These are phyloP conservation scores for Pythium biforme DNA, from an alignment of 352 stramenopile genomes.

Conservation along the genomic window DNA sequence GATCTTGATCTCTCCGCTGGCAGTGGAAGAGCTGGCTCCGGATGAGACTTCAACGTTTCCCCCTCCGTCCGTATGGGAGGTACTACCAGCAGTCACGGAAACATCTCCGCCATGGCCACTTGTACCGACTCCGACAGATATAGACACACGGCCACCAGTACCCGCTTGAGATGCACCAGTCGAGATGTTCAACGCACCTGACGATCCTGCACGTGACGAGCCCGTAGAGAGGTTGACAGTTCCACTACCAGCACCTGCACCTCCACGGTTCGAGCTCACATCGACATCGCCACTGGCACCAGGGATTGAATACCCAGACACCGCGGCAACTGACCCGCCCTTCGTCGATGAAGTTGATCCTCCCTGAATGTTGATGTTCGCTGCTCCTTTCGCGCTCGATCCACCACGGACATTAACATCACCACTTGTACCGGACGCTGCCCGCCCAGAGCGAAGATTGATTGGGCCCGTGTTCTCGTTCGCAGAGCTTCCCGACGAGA, in stretches of 20 bases:
- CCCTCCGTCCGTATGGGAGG: constrained; percentile 40
- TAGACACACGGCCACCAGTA: constrained; percentile 49
- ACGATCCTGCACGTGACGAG: constrained; percentile 41
- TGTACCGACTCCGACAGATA: constrained; percentile 50
- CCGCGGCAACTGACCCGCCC: constrained; percentile 47
- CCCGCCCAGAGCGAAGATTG: constrained; percentile 40
- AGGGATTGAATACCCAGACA: constrained; percentile 44
- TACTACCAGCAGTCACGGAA: constrained; percentile 41
- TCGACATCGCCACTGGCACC: constrained; percentile 59
- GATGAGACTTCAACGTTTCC: constrained; percentile 52
- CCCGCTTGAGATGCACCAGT: constrained; percentile 58
- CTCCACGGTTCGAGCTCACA: constrained; percentile 54
- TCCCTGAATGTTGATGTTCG: constrained; percentile 49
- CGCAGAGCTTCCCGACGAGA: constrained; percentile 38
- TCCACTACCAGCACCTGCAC: constrained; percentile 52
- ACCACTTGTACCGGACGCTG: constrained; percentile 45
- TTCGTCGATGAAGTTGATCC: constrained; percentile 44
- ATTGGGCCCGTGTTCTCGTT: constrained; percentile 50
- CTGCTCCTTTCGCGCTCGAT: constrained; percentile 39
- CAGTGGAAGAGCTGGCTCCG: constrained; percentile 50
- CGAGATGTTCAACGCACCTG: constrained; percentile 64
- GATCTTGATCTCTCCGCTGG: constrained; percentile 48
- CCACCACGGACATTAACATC: constrained; percentile 55
- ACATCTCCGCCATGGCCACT: constrained; percentile 48
- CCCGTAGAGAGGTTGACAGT: constrained; percentile 48